Conservation (phyloP, 371 early-diverging fungal species). For the Mycotypha africana region DNA sequence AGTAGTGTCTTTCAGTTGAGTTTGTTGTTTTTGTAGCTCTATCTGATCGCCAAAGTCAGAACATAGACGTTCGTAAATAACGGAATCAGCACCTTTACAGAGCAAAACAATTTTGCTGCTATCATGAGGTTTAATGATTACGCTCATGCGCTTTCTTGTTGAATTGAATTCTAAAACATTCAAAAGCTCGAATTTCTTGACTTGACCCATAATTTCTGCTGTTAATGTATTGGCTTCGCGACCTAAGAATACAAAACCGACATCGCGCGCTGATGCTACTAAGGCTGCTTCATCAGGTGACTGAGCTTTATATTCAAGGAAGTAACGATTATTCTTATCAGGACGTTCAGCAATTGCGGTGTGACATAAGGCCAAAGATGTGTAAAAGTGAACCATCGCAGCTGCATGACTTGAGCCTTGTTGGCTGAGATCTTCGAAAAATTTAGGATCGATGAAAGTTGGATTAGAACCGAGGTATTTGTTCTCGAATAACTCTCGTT, state of each 20-base stretch:
- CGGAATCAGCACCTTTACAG: slow-evolving; percentile 80
- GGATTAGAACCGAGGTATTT: slow-evolving; percentile 32
- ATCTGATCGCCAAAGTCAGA: slow-evolving; percentile 22
- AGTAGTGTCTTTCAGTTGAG: slow-evolving; percentile 35
- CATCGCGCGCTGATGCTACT: slow-evolving; percentile 78
- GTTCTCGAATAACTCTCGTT: slow-evolving; percentile 28
- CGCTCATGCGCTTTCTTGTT: slow-evolving; percentile 70
- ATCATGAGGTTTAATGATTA: slow-evolving; percentile 49
- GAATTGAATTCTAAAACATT: slow-evolving; percentile 66
- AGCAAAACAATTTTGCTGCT: slow-evolving; percentile 54
- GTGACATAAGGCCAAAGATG: slow-evolving; percentile 89
- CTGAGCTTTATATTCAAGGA: slow-evolving; percentile 76
- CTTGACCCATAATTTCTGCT: slow-evolving; percentile 27
- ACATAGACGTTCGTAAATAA: slow-evolving; percentile 51
- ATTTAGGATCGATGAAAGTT: slow-evolving; percentile 37
- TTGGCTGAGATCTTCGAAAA: slow-evolving; percentile 29
- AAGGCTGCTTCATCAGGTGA: slow-evolving; percentile 95
- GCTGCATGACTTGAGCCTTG: slow-evolving; percentile 19
- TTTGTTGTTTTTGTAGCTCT: slow-evolving; percentile 17
- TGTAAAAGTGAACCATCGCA: slow-evolving; percentile 56
- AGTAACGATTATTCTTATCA: slow-evolving; percentile 36
- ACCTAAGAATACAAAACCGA: slow-evolving; percentile 77
- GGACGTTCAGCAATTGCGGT: slow-evolving; percentile 73
- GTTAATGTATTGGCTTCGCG: slow-evolving; percentile 48
- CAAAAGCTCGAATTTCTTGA: slow-evolving; percentile 41